phyloP scores from a whole-genome alignment of 2,329 filamentous ascomycete species.

The Cladosporium sp. region DNA sequence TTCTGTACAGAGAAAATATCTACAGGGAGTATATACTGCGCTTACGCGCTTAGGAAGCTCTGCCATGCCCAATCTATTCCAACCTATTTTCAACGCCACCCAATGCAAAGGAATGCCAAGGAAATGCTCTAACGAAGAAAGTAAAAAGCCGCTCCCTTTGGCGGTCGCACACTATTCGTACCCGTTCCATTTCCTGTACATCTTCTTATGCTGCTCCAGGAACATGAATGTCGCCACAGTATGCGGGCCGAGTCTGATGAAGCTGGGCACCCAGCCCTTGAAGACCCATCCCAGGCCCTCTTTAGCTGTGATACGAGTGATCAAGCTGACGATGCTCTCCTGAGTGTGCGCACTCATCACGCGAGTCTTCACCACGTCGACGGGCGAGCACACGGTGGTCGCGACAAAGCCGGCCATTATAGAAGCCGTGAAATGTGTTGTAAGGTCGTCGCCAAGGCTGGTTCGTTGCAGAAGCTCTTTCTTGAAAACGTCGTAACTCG shows the following conservation, averaged over 20 bases:
- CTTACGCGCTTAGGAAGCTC: background rate
- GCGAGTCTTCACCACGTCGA: constrained; percentile 84
- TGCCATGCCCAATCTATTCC: background rate
- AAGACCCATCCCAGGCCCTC: constrained; percentile 82
- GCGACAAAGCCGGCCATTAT: constrained; percentile 76
- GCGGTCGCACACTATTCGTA: constrained; percentile 1
- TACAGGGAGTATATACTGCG: background rate
- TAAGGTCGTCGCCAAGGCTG: constrained; percentile 59
- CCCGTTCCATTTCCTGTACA: constrained; percentile 50
- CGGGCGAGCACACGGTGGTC: constrained; percentile 75
- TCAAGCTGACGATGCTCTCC: constrained; percentile 49
- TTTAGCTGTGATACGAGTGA: constrained; percentile 60
- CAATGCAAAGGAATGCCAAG: background rate
- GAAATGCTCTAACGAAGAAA: background rate
- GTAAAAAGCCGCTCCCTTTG: background rate
- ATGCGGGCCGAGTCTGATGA: constrained; percentile 63
- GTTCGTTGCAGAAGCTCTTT: constrained; percentile 59
- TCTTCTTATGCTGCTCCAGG: constrained; percentile 76
- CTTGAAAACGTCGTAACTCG: constrained; percentile 81
- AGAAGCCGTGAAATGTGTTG: constrained; percentile 71
- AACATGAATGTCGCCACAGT: constrained; percentile 84
- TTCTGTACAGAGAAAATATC: too few relatives aligned
- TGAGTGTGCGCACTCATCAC: constrained; percentile 65
- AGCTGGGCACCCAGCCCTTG: constrained; percentile 81
- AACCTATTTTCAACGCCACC: constrained; percentile 3